Evolutionary conservation across 768 basidiomycete genomes (phyloP), one percentile per base, ranked within the genome.

Genomic region (Lactarius tabidus): DNA sequence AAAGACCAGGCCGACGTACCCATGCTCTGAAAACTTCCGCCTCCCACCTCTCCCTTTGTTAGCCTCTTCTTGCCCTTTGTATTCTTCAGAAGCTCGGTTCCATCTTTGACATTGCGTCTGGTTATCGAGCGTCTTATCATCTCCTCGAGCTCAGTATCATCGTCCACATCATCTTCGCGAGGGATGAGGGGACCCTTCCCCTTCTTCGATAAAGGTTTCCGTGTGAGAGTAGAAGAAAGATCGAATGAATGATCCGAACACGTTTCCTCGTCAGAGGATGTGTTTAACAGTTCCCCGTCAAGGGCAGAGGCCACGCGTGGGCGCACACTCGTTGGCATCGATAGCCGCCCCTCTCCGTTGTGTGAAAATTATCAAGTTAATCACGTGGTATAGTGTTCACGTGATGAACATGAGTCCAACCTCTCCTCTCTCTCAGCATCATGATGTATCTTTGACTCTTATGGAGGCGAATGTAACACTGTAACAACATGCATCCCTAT

Each of bases 1-100:
- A 41, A n/a, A n/a, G 39, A 33, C 14, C 6, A 10, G 68, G 14
- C 12, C 59, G 33, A 81, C 86, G 60, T 61, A 93, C 93, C 93
- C 92, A 98, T 94, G 83, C 88, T 90, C 75, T 97, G 95, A 71
- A 97, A 98, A 68, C 93, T 96, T 23, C 95, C 95, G 35, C 95
- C 95, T 36, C 95, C 95, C 15, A 91, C 82, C 71, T 93, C 88
- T 20, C 87, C 88, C 73, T 90, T 93, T 3, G 76, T 77, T 31
- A 87, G 74, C 71, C 89, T 91, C 23, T 79, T 77, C 73, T 89
- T 90, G 10, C 85, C 86, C 71, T 90, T 93, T 15, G 85, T 80
- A 70, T 86, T 89, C 74, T 92, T 95, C 59, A 95, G 76, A 10
- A 91, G 68, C 58, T 89, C 84, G 0, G 87, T 90, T 1, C 93